Evolutionary conservation across 192 early-diverging fungal species (phyloP), one percentile per base, ranked within the genome.

Genomic region (Coemansia sp.): DNA sequence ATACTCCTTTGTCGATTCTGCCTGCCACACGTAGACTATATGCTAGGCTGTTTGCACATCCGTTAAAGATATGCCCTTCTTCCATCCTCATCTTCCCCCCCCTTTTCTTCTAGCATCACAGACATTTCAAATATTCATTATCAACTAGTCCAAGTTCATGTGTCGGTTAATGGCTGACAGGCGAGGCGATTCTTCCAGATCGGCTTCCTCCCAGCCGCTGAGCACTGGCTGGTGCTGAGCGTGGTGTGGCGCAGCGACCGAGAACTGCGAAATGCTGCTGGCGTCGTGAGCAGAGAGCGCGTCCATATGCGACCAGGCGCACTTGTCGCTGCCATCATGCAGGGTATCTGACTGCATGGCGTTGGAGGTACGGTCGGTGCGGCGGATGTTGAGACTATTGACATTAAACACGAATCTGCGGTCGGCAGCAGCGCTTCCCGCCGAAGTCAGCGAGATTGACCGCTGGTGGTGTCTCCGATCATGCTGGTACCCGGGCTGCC

Each of bases 181-280:
- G 24, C 50, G 12, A 2, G 50, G 52, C 27, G 32, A 32, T n/a
- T 74, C 71, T 11, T 73, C 72, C 1, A 63, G 33, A 24, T 77
- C 74, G 6, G 61, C 52, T 34, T 78, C 75, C 10, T 72, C 69
- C 75, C 75, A 78, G 35, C 68, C 69, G 39, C 41, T 78, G 2
- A 78, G 62, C 11, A 70, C 64, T 0, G 74, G 73, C 5, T 39
- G 62, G 5, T 52, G 57, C 3, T 46, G 39, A 33, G 24, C 35
- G 26, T 34, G 52, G 26, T 34, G 52, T 0, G 61, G 33, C 2
- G 15, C 50, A 12, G 63, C 3, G 21, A 54, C 38, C 0, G 68
- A 76, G 18, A 58, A 56, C 33, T 65, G 67, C 27, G 64, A 70
- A 17, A 63, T 60, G 56, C 64, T 61, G 35, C 36, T 56, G 12